Conservation (phyloP, 1,139 yeast species). For the Saccharomycopsis hybrid region DNA sequence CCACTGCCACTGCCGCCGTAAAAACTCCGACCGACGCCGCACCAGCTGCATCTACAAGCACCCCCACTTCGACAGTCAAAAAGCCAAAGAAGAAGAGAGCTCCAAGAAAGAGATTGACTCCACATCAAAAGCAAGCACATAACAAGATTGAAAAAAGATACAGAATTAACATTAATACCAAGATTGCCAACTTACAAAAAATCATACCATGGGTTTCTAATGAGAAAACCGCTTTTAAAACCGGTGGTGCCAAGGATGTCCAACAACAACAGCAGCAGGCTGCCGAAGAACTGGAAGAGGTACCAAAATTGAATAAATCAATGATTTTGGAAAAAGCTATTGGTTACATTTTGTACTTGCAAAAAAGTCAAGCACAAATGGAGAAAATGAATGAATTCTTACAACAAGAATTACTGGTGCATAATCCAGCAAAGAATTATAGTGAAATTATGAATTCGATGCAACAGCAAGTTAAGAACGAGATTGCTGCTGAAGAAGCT, state of each 20-base stretch:
- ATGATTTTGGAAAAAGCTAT: slow-evolving; percentile 63
- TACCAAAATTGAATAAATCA: slow-evolving; percentile 49
- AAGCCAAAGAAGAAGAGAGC: slow-evolving; percentile 38
- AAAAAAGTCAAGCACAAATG: slow-evolving; percentile 21
- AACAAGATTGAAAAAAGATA: slow-evolving; percentile 66
- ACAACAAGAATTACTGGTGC: background rate
- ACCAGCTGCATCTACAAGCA: slow-evolving; percentile 8
- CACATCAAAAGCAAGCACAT: slow-evolving; percentile 63
- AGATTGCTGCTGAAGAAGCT: background rate
- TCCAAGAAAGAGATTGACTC: slow-evolving; percentile 51
- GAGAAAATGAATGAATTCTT: background rate
- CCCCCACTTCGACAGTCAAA: slow-evolving; percentile 4
- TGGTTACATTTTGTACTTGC: slow-evolving; percentile 47
- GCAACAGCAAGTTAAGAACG: background rate
- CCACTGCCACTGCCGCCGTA: background rate
- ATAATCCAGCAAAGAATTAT: background rate
- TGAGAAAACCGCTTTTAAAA: slow-evolving; percentile 54
- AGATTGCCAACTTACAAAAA: slow-evolving; percentile 59
- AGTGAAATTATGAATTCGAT: background rate
- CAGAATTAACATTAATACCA: slow-evolving; percentile 65
- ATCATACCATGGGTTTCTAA: slow-evolving; percentile 58
- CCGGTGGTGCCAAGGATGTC: slow-evolving; percentile 23
- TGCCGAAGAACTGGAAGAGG: slow-evolving; percentile 26
- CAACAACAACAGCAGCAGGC: background rate
- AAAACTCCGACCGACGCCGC: slow-evolving; percentile 5